Evolutionary conservation across 1,139 yeast genomes (phyloP).

Genomic region (Pichia terricola): DNA sequence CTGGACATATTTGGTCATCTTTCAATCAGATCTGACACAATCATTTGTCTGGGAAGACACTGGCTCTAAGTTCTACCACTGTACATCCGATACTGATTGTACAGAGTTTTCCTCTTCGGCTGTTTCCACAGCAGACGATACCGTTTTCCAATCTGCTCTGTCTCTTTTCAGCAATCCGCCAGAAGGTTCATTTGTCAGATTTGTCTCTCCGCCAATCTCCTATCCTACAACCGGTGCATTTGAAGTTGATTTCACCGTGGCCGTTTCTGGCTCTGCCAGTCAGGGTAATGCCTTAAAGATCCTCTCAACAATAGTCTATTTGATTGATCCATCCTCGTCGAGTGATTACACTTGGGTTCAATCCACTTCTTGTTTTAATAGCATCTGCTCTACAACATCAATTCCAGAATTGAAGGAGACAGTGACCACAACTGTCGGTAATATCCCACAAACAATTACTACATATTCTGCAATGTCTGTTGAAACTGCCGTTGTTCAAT

Average conservation of each 20-base stretch:
- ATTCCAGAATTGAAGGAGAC: slow-evolving; percentile 4
- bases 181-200: slow-evolving; percentile 9
- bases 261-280: neutral
- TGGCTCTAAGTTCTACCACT: slow-evolving; percentile 5
- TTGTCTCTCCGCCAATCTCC: slow-evolving; percentile 6
- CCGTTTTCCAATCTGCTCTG: slow-evolving; percentile 3
- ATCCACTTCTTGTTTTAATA: slow-evolving; percentile 7
- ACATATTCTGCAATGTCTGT: slow-evolving; percentile 5
- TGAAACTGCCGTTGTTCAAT: slow-evolving; percentile 5
- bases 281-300: neutral
- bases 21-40: slow-evolving; percentile 1
- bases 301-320: neutral
- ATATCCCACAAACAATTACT: neutral
- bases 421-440: slow-evolving; percentile 6
- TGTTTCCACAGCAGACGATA: slow-evolving; percentile 1
- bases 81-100: slow-evolving; percentile 5
- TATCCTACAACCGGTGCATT: slow-evolving; percentile 10
- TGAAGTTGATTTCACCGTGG: slow-evolving; percentile 1
- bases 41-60: slow-evolving; percentile 7
- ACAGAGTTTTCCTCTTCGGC: slow-evolving; percentile 1
- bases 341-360: slow-evolving; percentile 4
- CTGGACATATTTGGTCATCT: slow-evolving; percentile 2
- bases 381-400: slow-evolving; percentile 8
- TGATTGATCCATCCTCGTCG: neutral
- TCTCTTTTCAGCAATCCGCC: slow-evolving; percentile 1